Evolutionary conservation across 805 yeast species (phyloP).

Genomic region (Myxozyma mucilagina): DNA sequence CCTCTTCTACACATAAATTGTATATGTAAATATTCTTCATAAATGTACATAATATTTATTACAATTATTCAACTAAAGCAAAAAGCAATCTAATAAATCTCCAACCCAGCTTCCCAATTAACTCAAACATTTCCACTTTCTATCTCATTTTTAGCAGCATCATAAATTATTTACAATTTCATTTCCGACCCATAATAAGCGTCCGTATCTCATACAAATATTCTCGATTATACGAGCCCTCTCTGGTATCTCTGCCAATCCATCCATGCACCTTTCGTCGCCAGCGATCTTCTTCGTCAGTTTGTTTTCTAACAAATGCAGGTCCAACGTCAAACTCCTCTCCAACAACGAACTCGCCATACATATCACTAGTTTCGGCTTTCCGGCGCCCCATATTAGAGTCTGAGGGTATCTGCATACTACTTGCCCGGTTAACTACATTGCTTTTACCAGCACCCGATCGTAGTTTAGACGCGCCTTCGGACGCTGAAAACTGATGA

Average conservation of each 20-base stretch:
- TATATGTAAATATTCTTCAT: too few relatives aligned
- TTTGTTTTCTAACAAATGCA: conserved; percentile 34
- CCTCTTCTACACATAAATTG: too few relatives aligned
- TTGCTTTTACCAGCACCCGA: neutral
- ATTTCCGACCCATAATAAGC: conserved; percentile 37
- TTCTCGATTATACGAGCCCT: conserved; percentile 23
- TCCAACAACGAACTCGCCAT: conserved; percentile 38
- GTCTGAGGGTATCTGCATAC: neutral
- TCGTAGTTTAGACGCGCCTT: neutral
- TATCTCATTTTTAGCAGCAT: neutral
- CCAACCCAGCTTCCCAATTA: neutral
- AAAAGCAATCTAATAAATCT: neutral
- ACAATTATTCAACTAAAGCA: neutral
- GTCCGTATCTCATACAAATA: conserved; percentile 40
- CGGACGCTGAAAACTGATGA: conserved; percentile 7
- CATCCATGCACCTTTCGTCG: conserved; percentile 39
- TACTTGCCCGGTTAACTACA: neutral
- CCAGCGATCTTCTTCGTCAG: conserved; percentile 43
- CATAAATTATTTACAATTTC: neutral
- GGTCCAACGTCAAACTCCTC: conserved; percentile 39
- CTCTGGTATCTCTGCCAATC: conserved; percentile 35
- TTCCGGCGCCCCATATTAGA: neutral
- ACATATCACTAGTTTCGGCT: neutral
- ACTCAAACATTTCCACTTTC: neutral
- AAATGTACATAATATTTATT: too few relatives aligned